Evolutionary conservation across 306 rosid genomes (phyloP).

Genomic region (Gastrolobium bilobum): DNA sequence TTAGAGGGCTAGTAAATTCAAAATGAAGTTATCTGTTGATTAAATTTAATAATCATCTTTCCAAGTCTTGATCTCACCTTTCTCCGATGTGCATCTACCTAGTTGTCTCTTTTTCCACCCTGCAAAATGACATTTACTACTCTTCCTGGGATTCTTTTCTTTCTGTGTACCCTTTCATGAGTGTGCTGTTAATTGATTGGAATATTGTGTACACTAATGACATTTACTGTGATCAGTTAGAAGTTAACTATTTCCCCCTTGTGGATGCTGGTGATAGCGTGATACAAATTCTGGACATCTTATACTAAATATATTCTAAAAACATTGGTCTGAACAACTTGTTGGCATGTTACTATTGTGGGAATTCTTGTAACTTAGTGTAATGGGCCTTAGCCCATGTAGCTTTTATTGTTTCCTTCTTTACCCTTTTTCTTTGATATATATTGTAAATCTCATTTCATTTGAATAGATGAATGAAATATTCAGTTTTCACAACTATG

Average conservation of each 20-base stretch:
- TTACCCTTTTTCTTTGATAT: too few relatives aligned
- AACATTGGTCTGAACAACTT: conserved; percentile 12
- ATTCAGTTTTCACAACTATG: not conserved
- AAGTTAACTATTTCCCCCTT: not conserved
- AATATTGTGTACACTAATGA: conserved; percentile 26
- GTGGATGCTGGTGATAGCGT: conserved; percentile 9
- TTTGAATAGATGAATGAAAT: too few relatives aligned
- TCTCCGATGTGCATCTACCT: not conserved
- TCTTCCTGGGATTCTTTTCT: conserved; percentile 23
- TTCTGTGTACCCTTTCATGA: conserved; percentile 14
- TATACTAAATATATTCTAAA: not conserved
- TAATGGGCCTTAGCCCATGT: too few relatives aligned
- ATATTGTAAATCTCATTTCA: too few relatives aligned
- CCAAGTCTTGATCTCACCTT: conserved; percentile 30
- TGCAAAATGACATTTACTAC: conserved; percentile 22
- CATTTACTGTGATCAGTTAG: conserved; percentile 40
- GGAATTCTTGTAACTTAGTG: too few relatives aligned
- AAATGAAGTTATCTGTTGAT: conserved; percentile 9
- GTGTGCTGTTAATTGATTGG: conserved; percentile 31
- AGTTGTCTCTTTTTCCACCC: not conserved
- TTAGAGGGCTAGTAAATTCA: conserved; percentile 22
- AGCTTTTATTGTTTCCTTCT: too few relatives aligned
- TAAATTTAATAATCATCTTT: conserved; percentile 24
- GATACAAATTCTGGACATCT: conserved; percentile 25
- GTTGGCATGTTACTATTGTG: not conserved